Base-by-base conservation (phyloP, 2,329 filamentous ascomycete genomes). In the Ophiocordyceps camponoti-rufipedis region DNA sequence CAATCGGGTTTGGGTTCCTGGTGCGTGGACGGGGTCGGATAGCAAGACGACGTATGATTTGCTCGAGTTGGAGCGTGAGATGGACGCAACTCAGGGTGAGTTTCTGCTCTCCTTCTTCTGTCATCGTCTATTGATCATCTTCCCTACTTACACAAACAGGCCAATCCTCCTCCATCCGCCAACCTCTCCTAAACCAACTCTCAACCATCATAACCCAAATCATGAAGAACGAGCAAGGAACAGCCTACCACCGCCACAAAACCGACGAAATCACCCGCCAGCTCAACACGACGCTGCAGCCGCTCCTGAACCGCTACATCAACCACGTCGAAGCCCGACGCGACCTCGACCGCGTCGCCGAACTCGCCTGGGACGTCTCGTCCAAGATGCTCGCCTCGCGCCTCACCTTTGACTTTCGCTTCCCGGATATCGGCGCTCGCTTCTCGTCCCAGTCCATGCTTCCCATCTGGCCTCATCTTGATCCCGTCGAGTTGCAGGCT, bases 371-470 rank as follows among this genome's bases (percentile, higher is more conserved):
- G 60, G 63, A 66, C 32, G 54, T 71, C 5, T 69, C 69, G 1
- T 62, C 62, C 40, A 62, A 65, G 51, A 66, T 76, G 52, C 64
- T 70, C 51, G 64, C 62, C 43, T 62, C 58, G 43, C 58, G 65
- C 14, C 52, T 66, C 39, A 65, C 64, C 1, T 67, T 71, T 49
- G 62, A 69, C 47, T 66, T 70, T 43, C 60, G 61, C 42, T 76
- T 74, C 56, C 68, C 68, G 33, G 68, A 73, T 47, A 66, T 68
- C 10, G 65, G 66, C 48, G 56, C 58, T 47, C 70, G 68, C 52
- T 76, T 71, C 60, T 64, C 57, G 14, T 62, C 61, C 47, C 62
- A 69, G 51, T 64, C 59, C 50, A 77, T 71, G 66, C 57, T 60
- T 42, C 65, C 50, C 45, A 61, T 71, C 48, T 71, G 71, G 56